phyloP scores from a whole-genome alignment of 768 basidiomycete genomes.

The Amanita thiersii region DNA sequence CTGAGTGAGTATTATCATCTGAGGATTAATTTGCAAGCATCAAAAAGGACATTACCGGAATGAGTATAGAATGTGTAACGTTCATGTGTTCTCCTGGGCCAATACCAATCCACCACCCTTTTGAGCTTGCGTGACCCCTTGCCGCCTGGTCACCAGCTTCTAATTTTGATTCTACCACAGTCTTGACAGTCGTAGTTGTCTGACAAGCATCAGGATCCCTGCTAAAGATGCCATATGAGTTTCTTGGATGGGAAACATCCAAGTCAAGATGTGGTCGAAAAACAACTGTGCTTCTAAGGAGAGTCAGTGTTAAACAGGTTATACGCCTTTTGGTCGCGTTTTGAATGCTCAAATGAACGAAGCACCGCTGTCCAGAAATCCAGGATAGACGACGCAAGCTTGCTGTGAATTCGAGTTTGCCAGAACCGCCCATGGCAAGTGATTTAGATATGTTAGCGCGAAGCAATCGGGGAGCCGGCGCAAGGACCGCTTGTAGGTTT shows the following conservation, averaged over 20 bases:
- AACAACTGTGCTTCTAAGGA: conserved; percentile 57
- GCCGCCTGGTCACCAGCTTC: conserved; percentile 57
- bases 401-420: conserved; percentile 58
- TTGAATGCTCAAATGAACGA: conserved; percentile 51
- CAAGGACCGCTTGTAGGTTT: conserved; percentile 51
- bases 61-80: conserved; percentile 59
- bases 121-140: conserved; percentile 67
- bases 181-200: conserved; percentile 51
- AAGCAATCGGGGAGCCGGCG: conserved; percentile 51
- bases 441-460: conserved; percentile 45
- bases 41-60: conserved; percentile 56
- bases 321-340: conserved; percentile 67
- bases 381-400: conserved; percentile 65
- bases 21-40: conserved; percentile 1
- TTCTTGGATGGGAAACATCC: conserved; percentile 16
- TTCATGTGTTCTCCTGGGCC: conserved; percentile 47
- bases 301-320: conserved; percentile 52
- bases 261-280: conserved; percentile 48
- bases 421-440: conserved; percentile 55
- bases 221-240: conserved; percentile 8
- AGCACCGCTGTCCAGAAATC: conserved; percentile 77
- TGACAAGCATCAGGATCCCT: conserved; percentile 54
- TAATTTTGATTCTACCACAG: conserved; percentile 57
- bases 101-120: conserved; percentile 89
- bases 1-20: conserved; percentile 26